phyloP scores from a whole-genome alignment of 2,329 filamentous ascomycete genomes.

The Daldinia eschscholtzii region DNA sequence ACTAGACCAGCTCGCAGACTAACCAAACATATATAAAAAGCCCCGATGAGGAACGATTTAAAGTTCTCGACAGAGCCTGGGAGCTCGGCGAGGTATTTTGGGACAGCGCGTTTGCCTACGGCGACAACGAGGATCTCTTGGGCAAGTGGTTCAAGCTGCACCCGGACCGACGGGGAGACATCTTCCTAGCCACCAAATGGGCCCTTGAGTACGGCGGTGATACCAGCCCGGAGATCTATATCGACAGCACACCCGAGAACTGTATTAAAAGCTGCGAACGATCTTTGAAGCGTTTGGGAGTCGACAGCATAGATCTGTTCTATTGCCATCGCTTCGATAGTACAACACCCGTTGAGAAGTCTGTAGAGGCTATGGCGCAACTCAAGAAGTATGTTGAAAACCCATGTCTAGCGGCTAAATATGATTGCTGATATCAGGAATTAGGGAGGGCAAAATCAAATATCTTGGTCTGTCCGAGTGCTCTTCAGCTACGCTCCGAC shows the following conservation, averaged over 20 bases:
- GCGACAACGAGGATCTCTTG: constrained; percentile 59
- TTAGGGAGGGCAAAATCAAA: constrained; percentile 63
- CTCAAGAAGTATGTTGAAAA: constrained; percentile 55
- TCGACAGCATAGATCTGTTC: constrained; percentile 66
- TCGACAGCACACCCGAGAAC: constrained; percentile 48
- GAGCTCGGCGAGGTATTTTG: constrained; percentile 61
- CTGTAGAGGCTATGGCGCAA: constrained; percentile 61
- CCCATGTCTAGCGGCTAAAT: not conserved
- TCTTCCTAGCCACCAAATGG: constrained; percentile 59
- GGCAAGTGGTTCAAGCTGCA: constrained; percentile 60
- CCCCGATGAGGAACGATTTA: constrained; percentile 44
- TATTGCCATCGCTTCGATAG: constrained; percentile 64
- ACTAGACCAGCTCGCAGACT: not conserved
- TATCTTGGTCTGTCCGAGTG: constrained; percentile 64
- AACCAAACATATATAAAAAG: constrained; percentile 25
- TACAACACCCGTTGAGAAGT: constrained; percentile 61
- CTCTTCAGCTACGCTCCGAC: constrained; percentile 60
- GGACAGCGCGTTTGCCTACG: constrained; percentile 60
- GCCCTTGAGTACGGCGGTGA: constrained; percentile 43
- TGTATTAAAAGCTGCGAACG: constrained; percentile 49
- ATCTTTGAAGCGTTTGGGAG: constrained; percentile 61
- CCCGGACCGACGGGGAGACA: constrained; percentile 55
- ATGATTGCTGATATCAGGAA: constrained; percentile 1
- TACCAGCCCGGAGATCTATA: constrained; percentile 26
- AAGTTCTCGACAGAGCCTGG: constrained; percentile 46